Conservation (phyloP, 2,329 filamentous ascomycete genomes). For the Alternaria sp. region DNA sequence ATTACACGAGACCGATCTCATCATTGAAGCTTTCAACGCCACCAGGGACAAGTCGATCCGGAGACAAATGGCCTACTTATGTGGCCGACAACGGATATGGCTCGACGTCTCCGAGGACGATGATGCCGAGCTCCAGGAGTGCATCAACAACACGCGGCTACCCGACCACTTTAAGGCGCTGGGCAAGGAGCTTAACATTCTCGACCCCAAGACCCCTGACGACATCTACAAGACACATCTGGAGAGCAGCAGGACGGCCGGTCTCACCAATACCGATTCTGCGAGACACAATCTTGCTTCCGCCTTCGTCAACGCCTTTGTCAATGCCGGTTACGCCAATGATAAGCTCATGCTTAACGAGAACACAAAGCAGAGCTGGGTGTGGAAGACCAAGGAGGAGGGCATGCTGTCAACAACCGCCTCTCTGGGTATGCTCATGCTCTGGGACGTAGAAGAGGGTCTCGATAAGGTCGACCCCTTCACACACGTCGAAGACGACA, state of each 20-base stretch:
- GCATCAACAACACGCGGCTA: conserved; percentile 84
- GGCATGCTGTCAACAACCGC: conserved; percentile 97
- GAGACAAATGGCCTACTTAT: conserved; percentile 92
- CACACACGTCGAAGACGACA: conserved; percentile 81
- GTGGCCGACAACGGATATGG: conserved; percentile 88
- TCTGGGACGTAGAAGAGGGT: conserved; percentile 93
- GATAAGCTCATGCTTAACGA: conserved; percentile 98
- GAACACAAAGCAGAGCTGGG: conserved; percentile 84
- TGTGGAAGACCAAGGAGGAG: conserved; percentile 99
- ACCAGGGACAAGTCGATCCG: conserved; percentile 82
- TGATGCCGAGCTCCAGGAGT: conserved; percentile 77
- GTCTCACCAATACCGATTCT: conserved; percentile 93
- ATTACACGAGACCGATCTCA: conserved; percentile 84
- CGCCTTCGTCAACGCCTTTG: conserved; percentile 95
- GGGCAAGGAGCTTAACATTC: conserved; percentile 93
- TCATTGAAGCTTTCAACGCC: conserved; percentile 79
- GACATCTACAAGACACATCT: conserved; percentile 99
- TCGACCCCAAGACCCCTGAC: conserved; percentile 95
- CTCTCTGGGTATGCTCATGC: conserved; percentile 85
- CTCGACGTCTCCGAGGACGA: conserved; percentile 75
- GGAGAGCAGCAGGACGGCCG: conserved; percentile 90
- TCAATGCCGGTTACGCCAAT: conserved; percentile 92
- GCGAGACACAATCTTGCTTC: conserved; percentile 94
- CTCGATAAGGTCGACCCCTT: conserved; percentile 95
- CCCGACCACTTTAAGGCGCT: conserved; percentile 93